Evolutionary conservation across 2,329 filamentous ascomycete species (phyloP).

Genomic region (Xylariaceae sp.): DNA sequence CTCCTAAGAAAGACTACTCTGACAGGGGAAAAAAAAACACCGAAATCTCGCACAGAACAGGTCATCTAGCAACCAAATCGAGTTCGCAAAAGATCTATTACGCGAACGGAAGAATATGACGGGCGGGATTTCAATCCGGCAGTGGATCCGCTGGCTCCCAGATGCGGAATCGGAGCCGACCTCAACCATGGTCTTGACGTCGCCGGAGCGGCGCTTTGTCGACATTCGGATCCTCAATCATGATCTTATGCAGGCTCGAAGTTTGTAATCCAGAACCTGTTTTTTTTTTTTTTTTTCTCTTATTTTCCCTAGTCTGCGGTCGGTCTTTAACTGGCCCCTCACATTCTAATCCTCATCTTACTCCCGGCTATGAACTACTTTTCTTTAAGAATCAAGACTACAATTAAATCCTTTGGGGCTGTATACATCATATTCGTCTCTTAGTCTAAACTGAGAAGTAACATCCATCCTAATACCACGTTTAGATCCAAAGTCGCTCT

Average conservation of each 20-base stretch:
- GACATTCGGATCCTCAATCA: slow-evolving; percentile 52
- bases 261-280: neutral
- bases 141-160: slow-evolving; percentile 57
- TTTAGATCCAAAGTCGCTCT: slow-evolving; percentile 4
- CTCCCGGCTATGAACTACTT: too few species aligned
- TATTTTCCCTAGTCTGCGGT: too few species aligned
- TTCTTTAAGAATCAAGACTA: too few species aligned
- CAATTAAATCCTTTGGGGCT: too few species aligned
- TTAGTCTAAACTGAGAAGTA: neutral
- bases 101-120: too few species aligned
- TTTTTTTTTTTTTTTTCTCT: neutral
- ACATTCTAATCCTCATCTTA: too few species aligned
- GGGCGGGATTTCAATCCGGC: slow-evolving; percentile 53
- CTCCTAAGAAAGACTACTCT: too few species aligned
- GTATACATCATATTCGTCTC: neutral
- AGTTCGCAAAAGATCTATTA: too few species aligned
- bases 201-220: slow-evolving; percentile 53
- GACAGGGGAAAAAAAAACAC: too few species aligned
- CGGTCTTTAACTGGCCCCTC: too few species aligned
- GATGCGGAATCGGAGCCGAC: slow-evolving; percentile 55
- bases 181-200: slow-evolving; percentile 61
- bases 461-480: neutral
- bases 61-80: too few species aligned
- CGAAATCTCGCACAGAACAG: too few species aligned
- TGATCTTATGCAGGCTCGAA: neutral